Conservation (phyloP, 306 rosid genomes). For the Nissolia schottii region DNA sequence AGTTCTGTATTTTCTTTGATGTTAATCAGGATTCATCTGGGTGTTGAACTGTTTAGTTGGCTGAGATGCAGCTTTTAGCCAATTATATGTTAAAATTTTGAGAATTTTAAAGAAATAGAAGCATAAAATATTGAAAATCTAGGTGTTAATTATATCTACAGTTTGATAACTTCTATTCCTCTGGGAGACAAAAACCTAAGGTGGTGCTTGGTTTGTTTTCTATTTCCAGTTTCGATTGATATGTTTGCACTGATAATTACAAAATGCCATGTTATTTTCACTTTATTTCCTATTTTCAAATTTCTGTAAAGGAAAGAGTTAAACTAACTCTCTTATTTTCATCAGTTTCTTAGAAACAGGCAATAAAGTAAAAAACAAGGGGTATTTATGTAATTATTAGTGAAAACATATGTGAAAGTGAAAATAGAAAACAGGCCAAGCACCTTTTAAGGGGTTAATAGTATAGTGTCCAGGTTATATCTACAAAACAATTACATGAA, state of each 20-base stretch:
- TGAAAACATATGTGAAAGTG: neutral
- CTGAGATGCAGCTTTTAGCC: neutral
- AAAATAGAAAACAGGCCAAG: neutral
- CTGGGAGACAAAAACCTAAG: neutral
- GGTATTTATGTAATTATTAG: neutral
- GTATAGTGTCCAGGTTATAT: neutral
- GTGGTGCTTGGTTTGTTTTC: neutral
- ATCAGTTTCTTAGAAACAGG: neutral
- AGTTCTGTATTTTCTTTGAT: slow-evolving; percentile 5
- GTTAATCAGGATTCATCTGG: neutral
- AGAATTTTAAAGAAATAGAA: neutral
- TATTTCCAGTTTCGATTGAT: neutral
- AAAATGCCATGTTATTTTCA: neutral
- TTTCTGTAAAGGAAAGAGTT: neutral
- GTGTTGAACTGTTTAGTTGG: neutral
- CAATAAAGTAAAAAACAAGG: neutral
- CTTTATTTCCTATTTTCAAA: neutral
- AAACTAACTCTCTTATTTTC: neutral
- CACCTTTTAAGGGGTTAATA: neutral
- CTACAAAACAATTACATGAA: neutral
- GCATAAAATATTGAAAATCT: neutral
- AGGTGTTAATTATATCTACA: neutral
- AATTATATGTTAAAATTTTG: neutral
- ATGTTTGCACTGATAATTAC: neutral
- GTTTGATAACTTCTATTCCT: neutral